These are phyloP conservation scores for Suillus subaureus DNA, from an alignment of 768 basidiomycete genomes.

Conservation along the genomic window DNA sequence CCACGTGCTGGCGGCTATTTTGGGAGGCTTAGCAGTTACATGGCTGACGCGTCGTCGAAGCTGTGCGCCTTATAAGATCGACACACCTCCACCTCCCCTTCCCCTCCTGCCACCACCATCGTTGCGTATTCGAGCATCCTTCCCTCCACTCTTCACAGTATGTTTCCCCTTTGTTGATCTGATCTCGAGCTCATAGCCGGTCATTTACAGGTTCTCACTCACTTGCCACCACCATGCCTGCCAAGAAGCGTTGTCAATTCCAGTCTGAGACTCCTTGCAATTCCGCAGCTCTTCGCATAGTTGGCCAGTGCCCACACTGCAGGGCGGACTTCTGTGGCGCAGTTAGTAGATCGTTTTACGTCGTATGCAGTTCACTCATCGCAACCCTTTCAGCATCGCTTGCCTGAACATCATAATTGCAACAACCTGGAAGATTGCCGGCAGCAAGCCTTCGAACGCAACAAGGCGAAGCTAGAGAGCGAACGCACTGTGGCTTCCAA, in stretches of 20 bases:
- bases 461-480: slow-evolving; percentile 86
- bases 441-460: slow-evolving; percentile 85
- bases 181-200: not conserved
- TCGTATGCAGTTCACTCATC: slow-evolving; percentile 19
- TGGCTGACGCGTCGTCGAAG: slow-evolving; percentile 35
- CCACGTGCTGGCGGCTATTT: slow-evolving; percentile 6
- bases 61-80: slow-evolving; percentile 32
- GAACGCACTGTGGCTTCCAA: slow-evolving; percentile 87
- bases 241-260: slow-evolving; percentile 89
- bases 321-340: slow-evolving; percentile 73
- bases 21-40: slow-evolving; percentile 8
- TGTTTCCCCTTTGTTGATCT: not conserved
- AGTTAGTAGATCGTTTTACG: slow-evolving; percentile 45
- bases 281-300: slow-evolving; percentile 79
- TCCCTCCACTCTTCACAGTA: slow-evolving; percentile 5
- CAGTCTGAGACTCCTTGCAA: slow-evolving; percentile 57
- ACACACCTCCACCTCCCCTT: slow-evolving; percentile 1
- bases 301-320: slow-evolving; percentile 85
- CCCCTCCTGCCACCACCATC: slow-evolving; percentile 4
- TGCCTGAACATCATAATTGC: slow-evolving; percentile 89
- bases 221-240: slow-evolving; percentile 54
- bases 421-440: slow-evolving; percentile 82
- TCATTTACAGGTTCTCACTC: slow-evolving; percentile 10
- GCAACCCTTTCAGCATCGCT: slow-evolving; percentile 62
- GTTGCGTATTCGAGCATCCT: not conserved